These are phyloP conservation scores for Dothidotthia symphoricarpi DNA, from an alignment of 2,329 filamentous ascomycete species.

Conservation along the genomic window DNA sequence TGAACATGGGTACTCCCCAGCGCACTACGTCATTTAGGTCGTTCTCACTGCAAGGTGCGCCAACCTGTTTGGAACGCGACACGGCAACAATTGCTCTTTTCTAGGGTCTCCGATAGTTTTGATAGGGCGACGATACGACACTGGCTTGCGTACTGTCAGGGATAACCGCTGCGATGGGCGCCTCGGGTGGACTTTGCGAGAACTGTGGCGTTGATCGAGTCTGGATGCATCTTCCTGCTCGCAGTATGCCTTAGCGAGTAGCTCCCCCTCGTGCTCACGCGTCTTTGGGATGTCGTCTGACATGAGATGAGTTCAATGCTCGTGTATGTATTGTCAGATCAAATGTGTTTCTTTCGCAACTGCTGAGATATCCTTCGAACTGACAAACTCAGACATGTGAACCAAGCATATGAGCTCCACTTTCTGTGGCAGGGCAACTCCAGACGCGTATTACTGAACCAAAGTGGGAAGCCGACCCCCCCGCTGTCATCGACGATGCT, in stretches of 20 bases:
- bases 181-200: conserved; percentile 16
- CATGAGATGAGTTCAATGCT: no score
- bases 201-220: conserved; percentile 31
- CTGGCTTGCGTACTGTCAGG: conserved; percentile 4
- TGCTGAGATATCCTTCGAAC: conserved; percentile 2
- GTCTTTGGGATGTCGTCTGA: no score
- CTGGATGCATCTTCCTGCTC: conserved; percentile 18
- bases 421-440: conserved; percentile 13
- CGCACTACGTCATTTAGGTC: conserved; percentile 17
- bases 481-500: conserved; percentile 35
- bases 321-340: no score
- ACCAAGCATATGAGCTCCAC: conserved; percentile 11
- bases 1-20: conserved; percentile 12
- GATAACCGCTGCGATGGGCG: conserved; percentile 19
- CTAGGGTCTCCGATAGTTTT: conserved; percentile 9
- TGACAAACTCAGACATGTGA: not conserved
- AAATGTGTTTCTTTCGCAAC: no score
- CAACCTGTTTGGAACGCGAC: conserved; percentile 22
- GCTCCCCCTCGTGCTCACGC: no score
- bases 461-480: conserved; percentile 21
- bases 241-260: not conserved
- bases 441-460: not conserved
- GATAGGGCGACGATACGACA: conserved; percentile 20
- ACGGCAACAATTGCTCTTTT: conserved; percentile 17
- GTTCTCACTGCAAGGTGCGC: conserved; percentile 10